phyloP scores from a whole-genome alignment of 768 basidiomycete genomes.

The Inosperma sp. region DNA sequence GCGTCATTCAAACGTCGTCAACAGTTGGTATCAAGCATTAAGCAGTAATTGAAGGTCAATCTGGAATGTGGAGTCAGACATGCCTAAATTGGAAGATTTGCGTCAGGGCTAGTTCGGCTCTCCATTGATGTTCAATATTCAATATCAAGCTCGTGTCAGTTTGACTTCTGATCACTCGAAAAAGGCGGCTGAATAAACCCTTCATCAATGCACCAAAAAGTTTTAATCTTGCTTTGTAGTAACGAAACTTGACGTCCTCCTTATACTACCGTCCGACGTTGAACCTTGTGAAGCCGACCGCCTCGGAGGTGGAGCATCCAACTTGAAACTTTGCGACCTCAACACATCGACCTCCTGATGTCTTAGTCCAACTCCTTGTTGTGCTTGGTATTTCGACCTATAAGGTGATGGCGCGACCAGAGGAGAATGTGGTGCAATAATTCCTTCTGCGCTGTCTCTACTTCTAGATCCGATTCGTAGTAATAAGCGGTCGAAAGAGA shows the following conservation, averaged over 20 bases:
- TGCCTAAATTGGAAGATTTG: not conserved
- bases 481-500: constrained; percentile 39
- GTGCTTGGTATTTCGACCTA: constrained; percentile 24
- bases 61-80: too few relatives aligned
- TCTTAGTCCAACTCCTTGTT: constrained; percentile 33
- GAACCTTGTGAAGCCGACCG: constrained; percentile 17
- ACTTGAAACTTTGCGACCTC: constrained; percentile 31
- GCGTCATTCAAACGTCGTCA: constrained; percentile 14
- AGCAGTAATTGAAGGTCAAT: too few relatives aligned
- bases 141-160: too few relatives aligned
- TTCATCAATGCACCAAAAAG: too few relatives aligned
- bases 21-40: too few relatives aligned
- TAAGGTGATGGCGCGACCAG: constrained; percentile 29
- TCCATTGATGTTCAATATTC: too few relatives aligned
- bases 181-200: too few relatives aligned
- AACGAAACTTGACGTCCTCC: too few relatives aligned
- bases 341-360: constrained; percentile 33
- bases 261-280: constrained; percentile 28
- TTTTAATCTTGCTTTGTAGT: too few relatives aligned
- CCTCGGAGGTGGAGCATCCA: constrained; percentile 43
- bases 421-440: constrained; percentile 66
- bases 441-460: constrained; percentile 55
- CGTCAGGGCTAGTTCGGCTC: too few relatives aligned
- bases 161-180: too few relatives aligned
- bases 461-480: constrained; percentile 43